Percentiles rank a stretch among this genome's conserved stretches.
phyloP scores from a whole-genome alignment of 768 basidiomycete species.

The Piloderma croceum region DNA sequence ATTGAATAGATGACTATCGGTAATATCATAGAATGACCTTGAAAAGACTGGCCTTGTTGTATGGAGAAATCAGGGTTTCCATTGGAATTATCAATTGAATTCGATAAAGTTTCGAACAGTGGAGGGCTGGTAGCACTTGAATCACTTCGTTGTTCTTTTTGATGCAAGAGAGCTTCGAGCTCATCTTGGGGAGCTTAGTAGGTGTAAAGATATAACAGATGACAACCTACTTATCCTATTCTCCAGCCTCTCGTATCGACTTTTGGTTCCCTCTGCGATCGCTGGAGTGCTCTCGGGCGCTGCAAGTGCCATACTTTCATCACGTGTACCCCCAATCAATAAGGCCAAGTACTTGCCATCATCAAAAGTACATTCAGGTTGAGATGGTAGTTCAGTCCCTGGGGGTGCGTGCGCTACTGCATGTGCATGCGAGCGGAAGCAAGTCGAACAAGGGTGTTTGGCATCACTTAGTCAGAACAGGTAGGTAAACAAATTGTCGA shows the following conservation, averaged over 20 bases:
- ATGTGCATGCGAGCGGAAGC: conserved; percentile 69
- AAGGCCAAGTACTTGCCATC: conserved; percentile 47
- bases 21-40: no score
- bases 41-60: no score
- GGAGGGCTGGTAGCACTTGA: no score
- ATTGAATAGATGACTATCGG: no score
- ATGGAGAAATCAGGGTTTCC: no score
- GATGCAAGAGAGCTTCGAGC: conserved; percentile 58
- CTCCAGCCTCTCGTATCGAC: conserved; percentile 58
- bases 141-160: conserved; percentile 38
- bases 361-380: conserved; percentile 73
- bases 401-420: conserved; percentile 57
- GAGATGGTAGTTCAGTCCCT: conserved; percentile 45
- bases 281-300: conserved; percentile 35
- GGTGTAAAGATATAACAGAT: conserved; percentile 1
- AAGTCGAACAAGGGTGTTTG: conserved; percentile 72
- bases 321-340: not conserved
- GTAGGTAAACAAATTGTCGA: no score
- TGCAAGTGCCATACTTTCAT: conserved; percentile 17
- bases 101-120: no score
- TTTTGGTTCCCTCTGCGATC: conserved; percentile 49
- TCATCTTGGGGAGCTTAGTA: no score
- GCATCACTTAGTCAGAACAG: conserved; percentile 75
- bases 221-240: conserved; percentile 55
- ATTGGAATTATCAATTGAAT: no score